Evolutionary conservation across 2,329 filamentous ascomycete species (phyloP).

Genomic region (Talaromyces rugulosus): DNA sequence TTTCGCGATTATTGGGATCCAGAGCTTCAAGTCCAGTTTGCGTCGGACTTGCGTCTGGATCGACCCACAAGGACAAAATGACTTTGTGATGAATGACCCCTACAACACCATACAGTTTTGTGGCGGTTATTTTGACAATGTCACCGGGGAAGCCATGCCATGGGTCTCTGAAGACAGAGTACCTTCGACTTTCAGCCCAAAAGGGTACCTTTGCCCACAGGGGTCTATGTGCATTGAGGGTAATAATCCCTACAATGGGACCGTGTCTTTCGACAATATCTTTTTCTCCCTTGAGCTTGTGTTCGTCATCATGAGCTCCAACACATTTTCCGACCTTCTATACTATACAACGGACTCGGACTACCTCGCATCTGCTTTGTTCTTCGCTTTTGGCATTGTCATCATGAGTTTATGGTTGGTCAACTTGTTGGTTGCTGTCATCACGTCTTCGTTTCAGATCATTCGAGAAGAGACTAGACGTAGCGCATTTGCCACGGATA

Average conservation of each 20-base stretch:
- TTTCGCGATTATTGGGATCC: conserved; percentile 93
- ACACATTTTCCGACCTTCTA: conserved; percentile 92
- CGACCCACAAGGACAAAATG: conserved; percentile 49
- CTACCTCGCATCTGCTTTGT: conserved; percentile 80
- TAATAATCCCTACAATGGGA: conserved; percentile 73
- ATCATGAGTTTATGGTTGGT: conserved; percentile 96
- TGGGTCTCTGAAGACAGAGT: conserved; percentile 64
- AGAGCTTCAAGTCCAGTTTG: conserved; percentile 87
- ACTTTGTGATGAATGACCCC: conserved; percentile 45
- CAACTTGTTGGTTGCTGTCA: conserved; percentile 91
- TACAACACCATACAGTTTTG: conserved; percentile 70
- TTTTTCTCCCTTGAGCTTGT: conserved; percentile 86
- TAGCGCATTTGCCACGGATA: conserved; percentile 82
- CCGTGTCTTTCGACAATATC: conserved; percentile 93
- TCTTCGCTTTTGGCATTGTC: conserved; percentile 68
- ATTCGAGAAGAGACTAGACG: conserved; percentile 94
- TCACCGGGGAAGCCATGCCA: conserved; percentile 54
- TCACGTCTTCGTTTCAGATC: conserved; percentile 96
- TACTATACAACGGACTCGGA: conserved; percentile 92
- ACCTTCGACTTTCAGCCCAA: conserved; percentile 49
- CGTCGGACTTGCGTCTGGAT: conserved; percentile 75
- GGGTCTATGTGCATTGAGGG: conserved; percentile 80
- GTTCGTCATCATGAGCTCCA: conserved; percentile 97
- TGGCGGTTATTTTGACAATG: conserved; percentile 69
- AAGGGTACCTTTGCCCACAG: conserved; percentile 83